These are phyloP conservation scores for Ganoderma sinense DNA, from an alignment of 1,284 basidiomycete genomes.

Conservation along the genomic window DNA sequence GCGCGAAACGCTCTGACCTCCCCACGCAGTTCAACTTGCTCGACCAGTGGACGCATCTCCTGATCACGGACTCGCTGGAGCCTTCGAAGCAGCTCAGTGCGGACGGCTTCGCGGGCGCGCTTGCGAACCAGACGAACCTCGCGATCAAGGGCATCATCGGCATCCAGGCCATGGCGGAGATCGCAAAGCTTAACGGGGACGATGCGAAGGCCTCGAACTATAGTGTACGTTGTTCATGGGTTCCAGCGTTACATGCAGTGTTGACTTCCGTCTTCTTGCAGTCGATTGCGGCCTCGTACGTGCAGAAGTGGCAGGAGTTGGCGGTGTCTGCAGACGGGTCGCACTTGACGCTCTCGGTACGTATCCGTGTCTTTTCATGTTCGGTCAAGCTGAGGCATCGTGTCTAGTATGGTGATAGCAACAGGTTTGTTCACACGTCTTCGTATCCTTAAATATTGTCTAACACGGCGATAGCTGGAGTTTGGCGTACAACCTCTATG, in stretches of 20 bases:
- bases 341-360: constrained; percentile 61
- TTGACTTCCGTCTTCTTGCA: constrained; percentile 32
- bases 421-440: background rate
- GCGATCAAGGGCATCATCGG: constrained; percentile 80
- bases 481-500: constrained; percentile 72
- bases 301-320: constrained; percentile 59
- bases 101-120: constrained; percentile 73
- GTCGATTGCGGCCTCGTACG: constrained; percentile 64
- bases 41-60: constrained; percentile 77
- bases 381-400: background rate
- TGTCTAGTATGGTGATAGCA: constrained; percentile 54
- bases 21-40: constrained; percentile 57
- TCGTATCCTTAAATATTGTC: background rate
- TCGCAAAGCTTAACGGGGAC: constrained; percentile 61
- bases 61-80: constrained; percentile 71
- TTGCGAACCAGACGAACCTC: constrained; percentile 81
- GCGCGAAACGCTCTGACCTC: background rate
- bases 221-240: constrained; percentile 49
- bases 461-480: constrained; percentile 55
- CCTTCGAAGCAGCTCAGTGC: constrained; percentile 71
- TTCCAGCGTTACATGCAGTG: background rate
- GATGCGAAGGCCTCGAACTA: constrained; percentile 59
- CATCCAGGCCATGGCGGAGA: constrained; percentile 73
- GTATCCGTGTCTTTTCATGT: background rate
- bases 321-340: constrained; percentile 55